Evolutionary conservation across 768 basidiomycete genomes (phyloP).

Genomic region (Hericium rajendrae): DNA sequence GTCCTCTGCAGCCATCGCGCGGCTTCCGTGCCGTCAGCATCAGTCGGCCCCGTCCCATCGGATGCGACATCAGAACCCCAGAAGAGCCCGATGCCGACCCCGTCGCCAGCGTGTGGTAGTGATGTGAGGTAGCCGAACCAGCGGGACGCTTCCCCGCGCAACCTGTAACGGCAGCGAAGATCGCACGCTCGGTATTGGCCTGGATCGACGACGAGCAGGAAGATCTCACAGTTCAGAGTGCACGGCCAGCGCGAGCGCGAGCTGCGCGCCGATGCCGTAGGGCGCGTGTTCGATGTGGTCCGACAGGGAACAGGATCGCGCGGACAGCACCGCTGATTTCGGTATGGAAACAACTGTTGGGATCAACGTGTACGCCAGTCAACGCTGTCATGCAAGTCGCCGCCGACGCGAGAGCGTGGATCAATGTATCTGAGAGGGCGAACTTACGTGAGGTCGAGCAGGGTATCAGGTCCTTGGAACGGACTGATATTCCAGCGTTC

Average conservation of each 20-base stretch:
- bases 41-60: not conserved
- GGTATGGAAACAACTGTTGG: slow-evolving; percentile 17
- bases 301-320: slow-evolving; percentile 14
- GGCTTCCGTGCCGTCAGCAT: slow-evolving; percentile 9
- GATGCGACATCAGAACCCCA: slow-evolving; percentile 10
- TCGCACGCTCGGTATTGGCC: not conserved
- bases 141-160: slow-evolving; percentile 10
- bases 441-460: not conserved
- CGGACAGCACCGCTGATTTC: slow-evolving; percentile 17
- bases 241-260: slow-evolving; percentile 19
- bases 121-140: slow-evolving; percentile 20
- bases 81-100: slow-evolving; percentile 18
- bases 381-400: not conserved
- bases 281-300: slow-evolving; percentile 12
- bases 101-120: slow-evolving; percentile 11
- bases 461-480: not conserved
- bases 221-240: slow-evolving; percentile 16
- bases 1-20: slow-evolving; percentile 9
- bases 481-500: slow-evolving; percentile 7
- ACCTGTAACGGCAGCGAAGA: slow-evolving; percentile 5
- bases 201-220: not conserved
- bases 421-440: not conserved
- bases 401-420: not conserved
- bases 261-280: slow-evolving; percentile 14
- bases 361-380: not conserved